Evolutionary conservation across 768 basidiomycete genomes (phyloP), one percentile per base, ranked within the genome.

Genomic region (Leucocoprinus birnbaumii): DNA sequence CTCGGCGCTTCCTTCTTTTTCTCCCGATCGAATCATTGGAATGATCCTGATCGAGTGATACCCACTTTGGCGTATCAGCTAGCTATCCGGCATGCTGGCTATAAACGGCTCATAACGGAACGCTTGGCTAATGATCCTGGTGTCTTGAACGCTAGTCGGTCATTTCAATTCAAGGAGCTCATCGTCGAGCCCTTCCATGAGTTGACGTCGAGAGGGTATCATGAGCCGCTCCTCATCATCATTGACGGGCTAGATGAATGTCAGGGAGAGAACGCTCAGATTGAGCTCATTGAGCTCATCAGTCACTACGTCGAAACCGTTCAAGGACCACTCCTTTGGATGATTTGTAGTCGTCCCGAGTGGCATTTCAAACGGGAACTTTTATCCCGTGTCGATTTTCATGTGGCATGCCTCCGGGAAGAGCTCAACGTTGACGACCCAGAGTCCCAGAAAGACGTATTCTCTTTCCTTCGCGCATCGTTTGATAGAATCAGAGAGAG

Each of bases 221-320:
- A 19, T 7, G 2, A 10, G 11, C 48, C 53, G 2, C 24, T 37
- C 2, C 21, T 55, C 7, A 21, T 54, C 7, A 18, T 55, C 11
- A 21, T 55, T 7, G 53, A 55, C 26, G 53, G 53, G 16, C 21
- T 55, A 6, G 44, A 55, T 21, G 53, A 55, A 55, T 55, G 53
- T 24, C 37, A 40, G 18, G 45, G 45, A 16, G 31, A 55, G 34
- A 14, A 40, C 2, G 49, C 44, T 1, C 56, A 57, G 27, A 27
- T 25, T n/a, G 50, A 57, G 21, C 40, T 57, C 19, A 22, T 57
- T 8, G 43, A 51, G 16, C 43, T 57, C 43, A 37, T 57, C 34
- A 47, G 45, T 35, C 19, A 24, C 8, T 45, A 54, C 22, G 44
- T 37, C n/a, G 44, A 35, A 40, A 13, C 21, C 4, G 16, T 47